These are phyloP conservation scores for Crucihimalaya himalaica DNA, from an alignment of 345 rosid species.

Conservation along the genomic window DNA sequence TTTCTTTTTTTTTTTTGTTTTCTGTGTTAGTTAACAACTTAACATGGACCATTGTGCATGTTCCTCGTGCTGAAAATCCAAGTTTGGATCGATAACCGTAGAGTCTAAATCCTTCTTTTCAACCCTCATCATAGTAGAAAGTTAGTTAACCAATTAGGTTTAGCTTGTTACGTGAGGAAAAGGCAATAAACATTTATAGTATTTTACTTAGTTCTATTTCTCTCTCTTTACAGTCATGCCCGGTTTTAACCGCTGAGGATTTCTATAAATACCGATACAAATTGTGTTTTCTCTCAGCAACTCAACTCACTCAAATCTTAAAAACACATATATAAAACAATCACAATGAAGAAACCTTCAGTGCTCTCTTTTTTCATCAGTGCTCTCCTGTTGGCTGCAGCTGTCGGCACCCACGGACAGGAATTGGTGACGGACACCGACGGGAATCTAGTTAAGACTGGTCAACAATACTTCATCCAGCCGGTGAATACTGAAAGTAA, in stretches of 20 bases:
- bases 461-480: not conserved
- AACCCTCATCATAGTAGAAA: too few species aligned
- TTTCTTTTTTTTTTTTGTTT: too few species aligned
- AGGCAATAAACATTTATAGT: not conserved
- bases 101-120: not conserved
- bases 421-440: not conserved
- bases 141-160: not conserved
- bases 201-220: too few species aligned
- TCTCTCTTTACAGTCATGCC: not conserved
- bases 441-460: not conserved
- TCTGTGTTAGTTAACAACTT: too few species aligned
- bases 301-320: not conserved
- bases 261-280: not conserved
- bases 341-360: not conserved
- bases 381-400: conserved; percentile 3
- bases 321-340: not conserved
- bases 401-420: not conserved
- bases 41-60: not conserved
- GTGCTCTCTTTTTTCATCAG: not conserved
- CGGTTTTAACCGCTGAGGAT: not conserved
- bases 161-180: not conserved
- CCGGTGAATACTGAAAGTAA: not conserved
- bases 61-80: conserved; percentile 22
- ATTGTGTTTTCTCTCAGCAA: not conserved
- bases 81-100: not conserved